Evolutionary conservation across 1,284 basidiomycete genomes (phyloP).

Genomic region (Cryptococcus hybrid): DNA sequence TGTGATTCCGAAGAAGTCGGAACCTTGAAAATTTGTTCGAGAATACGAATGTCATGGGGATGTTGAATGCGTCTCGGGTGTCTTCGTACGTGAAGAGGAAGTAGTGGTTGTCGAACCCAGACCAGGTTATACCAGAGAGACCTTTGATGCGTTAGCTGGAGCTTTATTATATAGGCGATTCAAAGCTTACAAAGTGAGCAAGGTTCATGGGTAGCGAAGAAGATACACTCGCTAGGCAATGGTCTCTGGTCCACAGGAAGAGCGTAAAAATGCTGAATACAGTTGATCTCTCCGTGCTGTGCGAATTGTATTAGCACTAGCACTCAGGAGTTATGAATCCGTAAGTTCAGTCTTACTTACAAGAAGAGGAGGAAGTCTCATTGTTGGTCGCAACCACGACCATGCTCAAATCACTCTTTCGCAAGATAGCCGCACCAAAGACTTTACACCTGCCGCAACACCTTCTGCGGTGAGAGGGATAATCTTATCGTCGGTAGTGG

Average conservation of each 20-base stretch:
- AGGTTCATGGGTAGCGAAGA: conserved; percentile 35
- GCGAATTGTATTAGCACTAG: background rate
- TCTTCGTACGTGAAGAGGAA: conserved; percentile 34
- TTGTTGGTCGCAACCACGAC: conserved; percentile 29
- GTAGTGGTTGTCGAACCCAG: conserved; percentile 31
- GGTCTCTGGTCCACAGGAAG: conserved; percentile 18
- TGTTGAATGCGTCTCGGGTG: conserved; percentile 27
- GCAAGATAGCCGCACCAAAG: conserved; percentile 34
- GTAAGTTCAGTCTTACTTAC: conserved; percentile 7
- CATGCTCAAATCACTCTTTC: conserved; percentile 26
- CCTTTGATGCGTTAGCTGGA: conserved; percentile 9
- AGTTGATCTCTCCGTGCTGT: conserved; percentile 33
- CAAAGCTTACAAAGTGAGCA: conserved; percentile 30
- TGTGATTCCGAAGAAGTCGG: background rate
- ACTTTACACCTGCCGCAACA: conserved; percentile 26
- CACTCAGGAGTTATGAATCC: too few relatives aligned
- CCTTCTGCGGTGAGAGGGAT: conserved; percentile 25
- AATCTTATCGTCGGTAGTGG: conserved; percentile 18
- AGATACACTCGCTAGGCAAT: conserved; percentile 24
- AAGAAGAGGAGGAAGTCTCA: conserved; percentile 24
- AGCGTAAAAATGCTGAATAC: conserved; percentile 29
- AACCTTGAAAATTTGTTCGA: conserved; percentile 19
- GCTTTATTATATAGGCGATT: background rate
- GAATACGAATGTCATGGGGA: conserved; percentile 26
- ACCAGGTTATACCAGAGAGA: conserved; percentile 34